phyloP scores from a whole-genome alignment of 176 grass and related monocot genomes.

The Poa annua region DNA sequence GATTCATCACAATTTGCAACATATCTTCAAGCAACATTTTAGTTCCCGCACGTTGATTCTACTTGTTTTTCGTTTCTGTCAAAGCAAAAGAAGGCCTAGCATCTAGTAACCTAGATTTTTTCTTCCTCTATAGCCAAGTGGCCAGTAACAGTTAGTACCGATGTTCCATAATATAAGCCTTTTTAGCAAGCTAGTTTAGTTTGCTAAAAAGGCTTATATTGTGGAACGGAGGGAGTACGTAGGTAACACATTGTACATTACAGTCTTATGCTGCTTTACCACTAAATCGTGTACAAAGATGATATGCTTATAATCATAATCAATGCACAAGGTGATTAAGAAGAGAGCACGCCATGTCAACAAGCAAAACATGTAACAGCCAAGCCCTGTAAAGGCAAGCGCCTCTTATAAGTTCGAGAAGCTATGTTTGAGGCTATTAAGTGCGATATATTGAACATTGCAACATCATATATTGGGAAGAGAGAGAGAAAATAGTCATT shows the following conservation, averaged over 20 bases:
- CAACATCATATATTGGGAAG: not conserved
- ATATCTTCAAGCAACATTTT: conserved; percentile 5
- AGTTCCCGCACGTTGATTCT: not conserved
- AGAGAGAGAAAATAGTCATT: not conserved
- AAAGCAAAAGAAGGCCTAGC: not conserved
- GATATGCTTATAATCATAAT: not conserved
- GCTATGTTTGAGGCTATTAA: not conserved
- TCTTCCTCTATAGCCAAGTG: conserved; percentile 18
- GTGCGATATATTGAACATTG: not conserved
- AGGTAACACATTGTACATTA: not conserved
- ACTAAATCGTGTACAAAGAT: not conserved
- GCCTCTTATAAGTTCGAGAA: not conserved
- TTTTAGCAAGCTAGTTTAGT: too few relatives aligned
- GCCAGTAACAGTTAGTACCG: not conserved
- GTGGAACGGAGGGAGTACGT: too few relatives aligned
- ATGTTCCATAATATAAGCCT: too few relatives aligned
- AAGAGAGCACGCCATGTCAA: not conserved
- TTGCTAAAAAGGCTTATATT: too few relatives aligned
- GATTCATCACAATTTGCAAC: not conserved
- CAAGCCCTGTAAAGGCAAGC: not conserved
- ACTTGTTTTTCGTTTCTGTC: not conserved
- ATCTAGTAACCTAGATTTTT: not conserved
- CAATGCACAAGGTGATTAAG: not conserved
- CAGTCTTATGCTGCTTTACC: not conserved
- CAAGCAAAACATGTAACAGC: not conserved